Base-by-base conservation (phyloP, 208 protist genomes). In the Leishmania tarentolae region DNA sequence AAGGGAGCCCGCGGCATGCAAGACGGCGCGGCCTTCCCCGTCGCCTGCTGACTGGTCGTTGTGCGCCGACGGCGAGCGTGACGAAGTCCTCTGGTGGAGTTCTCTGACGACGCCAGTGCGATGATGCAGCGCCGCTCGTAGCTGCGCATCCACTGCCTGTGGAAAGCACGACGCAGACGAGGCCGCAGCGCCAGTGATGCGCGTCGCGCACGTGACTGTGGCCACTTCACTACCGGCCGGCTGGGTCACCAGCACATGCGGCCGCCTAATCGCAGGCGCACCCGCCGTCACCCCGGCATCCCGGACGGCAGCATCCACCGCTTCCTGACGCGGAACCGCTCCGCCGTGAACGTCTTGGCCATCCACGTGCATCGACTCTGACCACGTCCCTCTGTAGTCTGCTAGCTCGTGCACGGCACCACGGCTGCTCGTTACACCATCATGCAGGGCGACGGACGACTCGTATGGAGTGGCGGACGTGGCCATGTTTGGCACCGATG, bases 221-320 rank as follows among this genome's bases (percentile, higher is more conserved):
- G 11, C 37, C 70, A 57, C 24, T 52, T 24, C 70, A 74, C 70
- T 31, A 42, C 8, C 50, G 31, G 44, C 56, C 2, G 81, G 53
- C 9, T 70, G 75, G 24, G 56, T 76, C 35, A 84, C 5, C 66
- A 84, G 21, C 21, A 84, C 13, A 13, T 80, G 37, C 7, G 66
- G 68, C 28, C 46, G 75, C 47, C 81, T 75, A 37, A 84, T 69
- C 2, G 61, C 57, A 5, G 81, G 68, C 19, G n/a, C 40, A 8
- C 81, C 75, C 6, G 81, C 81, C 47, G 50, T 84, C 13, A 63
- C 42, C 19, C 53, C 80, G 13, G 75, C 74, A 65, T 42, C n/a
- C 31, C 5, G 46, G 8, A 61, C 24, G 28, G n/a, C 50, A 57
- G 73, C 35, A 40, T 66, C 31, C 24, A 9, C 31, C 5, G 73